A percentile compares a stretch with the other conserved stretches of the same genome.
Conservation (phyloP, 1,139 yeast genomes). For the Candida mesenterica region DNA sequence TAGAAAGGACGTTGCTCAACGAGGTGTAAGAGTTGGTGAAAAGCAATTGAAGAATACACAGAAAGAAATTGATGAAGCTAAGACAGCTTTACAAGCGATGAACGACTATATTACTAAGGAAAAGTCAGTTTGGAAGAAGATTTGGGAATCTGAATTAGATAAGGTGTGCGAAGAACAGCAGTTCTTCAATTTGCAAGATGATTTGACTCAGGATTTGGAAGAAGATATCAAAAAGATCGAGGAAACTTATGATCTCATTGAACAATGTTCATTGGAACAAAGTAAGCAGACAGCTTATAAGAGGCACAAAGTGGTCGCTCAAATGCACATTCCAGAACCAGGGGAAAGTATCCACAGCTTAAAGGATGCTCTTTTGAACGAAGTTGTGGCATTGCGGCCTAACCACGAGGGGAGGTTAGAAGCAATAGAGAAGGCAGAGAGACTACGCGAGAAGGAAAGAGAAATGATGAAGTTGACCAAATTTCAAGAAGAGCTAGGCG, state of each 20-base stretch:
- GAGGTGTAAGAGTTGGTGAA: slow-evolving; percentile 82
- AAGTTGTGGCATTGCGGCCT: slow-evolving; percentile 77
- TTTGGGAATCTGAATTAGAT: slow-evolving; percentile 91
- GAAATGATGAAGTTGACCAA: slow-evolving; percentile 57
- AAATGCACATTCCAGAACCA: slow-evolving; percentile 57
- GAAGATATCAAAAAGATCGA: slow-evolving; percentile 79
- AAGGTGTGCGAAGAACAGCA: slow-evolving; percentile 93
- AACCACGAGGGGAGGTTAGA: slow-evolving; percentile 82
- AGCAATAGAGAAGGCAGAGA: slow-evolving; percentile 87
- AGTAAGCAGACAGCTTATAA: slow-evolving; percentile 34
- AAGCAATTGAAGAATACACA: slow-evolving; percentile 68
- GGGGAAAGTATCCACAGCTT: slow-evolving; percentile 63
- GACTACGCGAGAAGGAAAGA: slow-evolving; percentile 69
- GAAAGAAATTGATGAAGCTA: slow-evolving; percentile 64
- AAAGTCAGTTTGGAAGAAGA: slow-evolving; percentile 82
- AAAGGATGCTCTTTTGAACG: slow-evolving; percentile 76
- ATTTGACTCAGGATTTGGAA: slow-evolving; percentile 70
- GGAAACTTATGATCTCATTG: slow-evolving; percentile 79
- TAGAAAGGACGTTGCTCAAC: slow-evolving; percentile 86
- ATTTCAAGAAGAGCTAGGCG: slow-evolving; percentile 85
- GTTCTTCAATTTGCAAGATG: slow-evolving; percentile 86
- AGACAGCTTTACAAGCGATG: slow-evolving; percentile 50
- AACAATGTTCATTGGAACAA: slow-evolving; percentile 80
- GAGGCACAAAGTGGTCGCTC: slow-evolving; percentile 39
- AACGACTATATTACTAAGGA: slow-evolving; percentile 64